These are phyloP conservation scores for Trypethelium eluteriae DNA, from an alignment of 495 filamentous ascomycete genomes.

Conservation along the genomic window DNA sequence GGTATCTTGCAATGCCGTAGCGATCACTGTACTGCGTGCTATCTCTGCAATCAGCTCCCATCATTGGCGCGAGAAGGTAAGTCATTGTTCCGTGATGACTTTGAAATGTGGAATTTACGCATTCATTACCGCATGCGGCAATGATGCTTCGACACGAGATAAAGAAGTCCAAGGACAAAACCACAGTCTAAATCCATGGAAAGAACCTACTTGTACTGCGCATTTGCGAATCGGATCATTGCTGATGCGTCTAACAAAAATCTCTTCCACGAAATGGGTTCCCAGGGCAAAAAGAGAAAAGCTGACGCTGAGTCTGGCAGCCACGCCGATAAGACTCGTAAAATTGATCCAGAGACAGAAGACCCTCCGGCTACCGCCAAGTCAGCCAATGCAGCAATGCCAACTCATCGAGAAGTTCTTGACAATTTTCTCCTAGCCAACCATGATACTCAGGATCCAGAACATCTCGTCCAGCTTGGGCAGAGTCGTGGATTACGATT, in stretches of 20 bases:
- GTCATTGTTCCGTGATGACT: too few species aligned
- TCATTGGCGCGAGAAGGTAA: too few species aligned
- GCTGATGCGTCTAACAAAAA: neutral
- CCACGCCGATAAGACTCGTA: neutral
- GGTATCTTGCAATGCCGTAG: too few species aligned
- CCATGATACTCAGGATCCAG: neutral
- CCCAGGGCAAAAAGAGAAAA: neutral
- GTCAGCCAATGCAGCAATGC: neutral
- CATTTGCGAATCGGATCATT: too few species aligned
- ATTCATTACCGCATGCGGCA: too few species aligned
- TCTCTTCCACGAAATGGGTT: neutral
- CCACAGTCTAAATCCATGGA: too few species aligned
- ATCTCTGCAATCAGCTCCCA: too few species aligned
- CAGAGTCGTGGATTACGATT: neutral
- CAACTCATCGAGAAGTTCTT: neutral
- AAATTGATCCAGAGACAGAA: neutral
- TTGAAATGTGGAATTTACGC: too few species aligned
- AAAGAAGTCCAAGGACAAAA: too few species aligned
- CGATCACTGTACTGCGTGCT: too few species aligned
- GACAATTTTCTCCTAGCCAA: neutral
- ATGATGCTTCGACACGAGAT: too few species aligned
- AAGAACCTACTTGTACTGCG: too few species aligned
- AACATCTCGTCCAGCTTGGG: neutral
- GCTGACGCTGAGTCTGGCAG: neutral
- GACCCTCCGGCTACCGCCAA: neutral